These are phyloP conservation scores for Polyporus tsugae DNA, from an alignment of 1,284 basidiomycete genomes.

Conservation along the genomic window DNA sequence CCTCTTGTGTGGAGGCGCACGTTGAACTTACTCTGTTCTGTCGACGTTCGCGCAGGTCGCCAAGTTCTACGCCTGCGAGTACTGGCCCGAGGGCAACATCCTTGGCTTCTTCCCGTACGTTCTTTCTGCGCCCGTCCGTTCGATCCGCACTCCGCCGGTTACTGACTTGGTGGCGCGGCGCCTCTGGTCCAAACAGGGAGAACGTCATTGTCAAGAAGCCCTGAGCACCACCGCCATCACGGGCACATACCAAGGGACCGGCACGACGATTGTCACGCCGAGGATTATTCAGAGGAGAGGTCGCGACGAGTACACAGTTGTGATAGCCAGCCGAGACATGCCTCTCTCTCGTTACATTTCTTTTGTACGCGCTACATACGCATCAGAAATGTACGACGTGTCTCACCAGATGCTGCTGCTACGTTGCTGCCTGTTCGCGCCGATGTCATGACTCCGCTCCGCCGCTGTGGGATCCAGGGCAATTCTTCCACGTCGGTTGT, in stretches of 20 bases:
- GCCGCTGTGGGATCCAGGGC: too few relatives aligned
- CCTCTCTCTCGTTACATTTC: slow-evolving; percentile 17
- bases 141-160: not conserved
- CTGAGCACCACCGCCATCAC: too few relatives aligned
- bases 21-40: too few relatives aligned
- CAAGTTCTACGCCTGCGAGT: slow-evolving; percentile 75
- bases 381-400: slow-evolving; percentile 37
- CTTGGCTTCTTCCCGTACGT: slow-evolving; percentile 68
- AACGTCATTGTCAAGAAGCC: slow-evolving; percentile 38
- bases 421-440: too few relatives aligned
- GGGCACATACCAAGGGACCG: too few relatives aligned
- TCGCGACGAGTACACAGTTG: not conserved
- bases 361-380: slow-evolving; percentile 27
- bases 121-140: slow-evolving; percentile 27
- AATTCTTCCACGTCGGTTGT: too few relatives aligned
- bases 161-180: not conserved
- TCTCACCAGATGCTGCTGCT: slow-evolving; percentile 3
- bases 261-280: too few relatives aligned
- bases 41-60: slow-evolving; percentile 45
- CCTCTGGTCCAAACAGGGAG: slow-evolving; percentile 33
- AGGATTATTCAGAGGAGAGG: too few relatives aligned
- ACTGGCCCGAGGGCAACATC: slow-evolving; percentile 68
- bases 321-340: slow-evolving; percentile 6
- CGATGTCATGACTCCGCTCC: too few relatives aligned
- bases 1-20: not conserved